These are phyloP conservation scores for Pichia ethanolica DNA, from an alignment of 805 yeast species.

Conservation along the genomic window DNA sequence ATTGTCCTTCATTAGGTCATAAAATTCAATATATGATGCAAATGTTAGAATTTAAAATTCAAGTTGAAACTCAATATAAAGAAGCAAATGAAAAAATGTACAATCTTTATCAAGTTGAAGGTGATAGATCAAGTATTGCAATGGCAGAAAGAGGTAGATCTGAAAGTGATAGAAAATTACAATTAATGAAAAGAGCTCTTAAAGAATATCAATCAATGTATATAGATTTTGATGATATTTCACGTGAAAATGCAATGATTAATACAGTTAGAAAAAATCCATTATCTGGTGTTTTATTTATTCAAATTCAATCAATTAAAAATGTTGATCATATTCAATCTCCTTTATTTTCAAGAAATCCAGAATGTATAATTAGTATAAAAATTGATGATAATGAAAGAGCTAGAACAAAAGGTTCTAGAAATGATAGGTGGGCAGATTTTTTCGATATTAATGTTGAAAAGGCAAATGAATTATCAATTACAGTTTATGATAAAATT, in stretches of 20 bases:
- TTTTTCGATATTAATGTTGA: conserved; percentile 74
- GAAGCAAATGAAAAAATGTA: conserved; percentile 88
- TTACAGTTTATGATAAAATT: conserved; percentile 76
- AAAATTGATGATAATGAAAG: conserved; percentile 85
- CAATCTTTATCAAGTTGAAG: conserved; percentile 80
- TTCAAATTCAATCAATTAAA: conserved; percentile 69
- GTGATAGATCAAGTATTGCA: conserved; percentile 75
- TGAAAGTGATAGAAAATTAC: conserved; percentile 82
- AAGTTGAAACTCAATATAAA: conserved; percentile 88
- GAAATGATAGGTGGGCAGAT: conserved; percentile 79
- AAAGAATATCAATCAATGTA: conserved; percentile 88
- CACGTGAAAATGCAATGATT: conserved; percentile 57
- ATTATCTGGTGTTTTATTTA: conserved; percentile 67
- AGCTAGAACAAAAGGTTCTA: conserved; percentile 65
- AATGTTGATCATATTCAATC: conserved; percentile 92
- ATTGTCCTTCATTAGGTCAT: conserved; percentile 91
- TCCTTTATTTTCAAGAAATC: conserved; percentile 67
- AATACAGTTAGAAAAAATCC: conserved; percentile 76
- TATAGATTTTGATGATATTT: conserved; percentile 59
- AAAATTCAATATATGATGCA: conserved; percentile 93
- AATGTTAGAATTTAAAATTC: conserved; percentile 86
- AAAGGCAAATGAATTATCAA: conserved; percentile 86
- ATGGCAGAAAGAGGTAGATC: conserved; percentile 85
- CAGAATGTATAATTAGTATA: conserved; percentile 70
- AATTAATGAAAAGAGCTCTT: conserved; percentile 71